A percentile compares a stretch with the other conserved stretches of the same genome.
Conservation (phyloP, 805 yeast species). For the Hanseniaspora valbyensis region DNA sequence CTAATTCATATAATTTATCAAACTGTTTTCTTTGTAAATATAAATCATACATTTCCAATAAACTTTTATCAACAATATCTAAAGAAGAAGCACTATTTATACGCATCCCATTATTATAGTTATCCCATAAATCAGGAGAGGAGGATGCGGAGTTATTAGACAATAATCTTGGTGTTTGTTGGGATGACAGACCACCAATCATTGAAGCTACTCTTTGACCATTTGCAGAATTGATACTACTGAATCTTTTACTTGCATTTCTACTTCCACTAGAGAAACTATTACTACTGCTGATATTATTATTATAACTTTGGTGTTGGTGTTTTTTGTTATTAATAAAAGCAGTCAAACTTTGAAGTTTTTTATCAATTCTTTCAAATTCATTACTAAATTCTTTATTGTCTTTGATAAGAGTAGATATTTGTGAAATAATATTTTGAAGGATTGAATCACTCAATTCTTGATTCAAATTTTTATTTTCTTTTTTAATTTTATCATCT, state of each 20-base stretch:
- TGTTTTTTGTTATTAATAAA: neutral
- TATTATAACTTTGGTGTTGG: neutral
- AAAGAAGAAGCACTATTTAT: neutral
- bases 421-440: neutral
- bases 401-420: neutral
- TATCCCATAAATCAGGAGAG: conserved; percentile 13
- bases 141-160: neutral
- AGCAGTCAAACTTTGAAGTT: neutral
- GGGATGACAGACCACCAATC: neutral
- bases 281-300: neutral
- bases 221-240: conserved; percentile 5
- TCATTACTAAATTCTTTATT: neutral
- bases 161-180: conserved; percentile 5
- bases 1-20: conserved; percentile 9
- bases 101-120: neutral
- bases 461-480: conserved; percentile 3
- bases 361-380: conserved; percentile 7
- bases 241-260: conserved; percentile 5
- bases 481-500: neutral
- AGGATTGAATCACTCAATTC: conserved; percentile 3
- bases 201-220: conserved; percentile 6
- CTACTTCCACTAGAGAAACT: neutral
- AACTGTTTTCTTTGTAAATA: conserved; percentile 6
- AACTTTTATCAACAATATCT: neutral
- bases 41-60: neutral